Conservation (phyloP, 768 basidiomycete species). For the Boletus subparvulus region DNA sequence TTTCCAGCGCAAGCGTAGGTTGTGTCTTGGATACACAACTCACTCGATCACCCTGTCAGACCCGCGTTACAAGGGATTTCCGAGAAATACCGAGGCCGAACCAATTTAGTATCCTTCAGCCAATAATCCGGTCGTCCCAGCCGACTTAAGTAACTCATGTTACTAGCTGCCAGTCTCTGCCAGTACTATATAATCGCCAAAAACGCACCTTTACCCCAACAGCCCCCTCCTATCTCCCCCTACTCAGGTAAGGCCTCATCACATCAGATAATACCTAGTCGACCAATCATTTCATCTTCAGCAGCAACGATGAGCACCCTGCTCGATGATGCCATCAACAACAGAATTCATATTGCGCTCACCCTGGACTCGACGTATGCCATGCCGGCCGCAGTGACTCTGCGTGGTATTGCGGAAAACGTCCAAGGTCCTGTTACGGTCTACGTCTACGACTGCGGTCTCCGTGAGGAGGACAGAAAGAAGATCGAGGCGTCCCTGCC, state of each 20-base stretch:
- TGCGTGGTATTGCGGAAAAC: conserved; percentile 37
- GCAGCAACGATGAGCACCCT: background rate
- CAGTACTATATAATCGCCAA: background rate
- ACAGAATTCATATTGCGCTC: conserved; percentile 46
- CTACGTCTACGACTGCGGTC: conserved; percentile 47
- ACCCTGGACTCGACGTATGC: conserved; percentile 42
- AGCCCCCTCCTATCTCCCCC: background rate
- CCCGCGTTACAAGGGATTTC: no score
- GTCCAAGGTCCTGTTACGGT: conserved; percentile 41
- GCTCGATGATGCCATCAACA: conserved; percentile 25
- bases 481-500: conserved; percentile 30
- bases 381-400: conserved; percentile 46
- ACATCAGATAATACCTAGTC: background rate
- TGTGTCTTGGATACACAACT: no score
- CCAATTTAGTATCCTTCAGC: no score
- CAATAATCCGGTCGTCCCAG: no score
- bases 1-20: no score
- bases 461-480: conserved; percentile 33
- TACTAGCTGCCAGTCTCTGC: no score
- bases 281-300: background rate
- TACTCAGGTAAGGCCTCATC: background rate
- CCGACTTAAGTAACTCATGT: no score
- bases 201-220: background rate
- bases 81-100: no score
- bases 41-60: no score